These are phyloP conservation scores for Dichomitus squalens DNA, from an alignment of 1,284 basidiomycete species.

Conservation along the genomic window DNA sequence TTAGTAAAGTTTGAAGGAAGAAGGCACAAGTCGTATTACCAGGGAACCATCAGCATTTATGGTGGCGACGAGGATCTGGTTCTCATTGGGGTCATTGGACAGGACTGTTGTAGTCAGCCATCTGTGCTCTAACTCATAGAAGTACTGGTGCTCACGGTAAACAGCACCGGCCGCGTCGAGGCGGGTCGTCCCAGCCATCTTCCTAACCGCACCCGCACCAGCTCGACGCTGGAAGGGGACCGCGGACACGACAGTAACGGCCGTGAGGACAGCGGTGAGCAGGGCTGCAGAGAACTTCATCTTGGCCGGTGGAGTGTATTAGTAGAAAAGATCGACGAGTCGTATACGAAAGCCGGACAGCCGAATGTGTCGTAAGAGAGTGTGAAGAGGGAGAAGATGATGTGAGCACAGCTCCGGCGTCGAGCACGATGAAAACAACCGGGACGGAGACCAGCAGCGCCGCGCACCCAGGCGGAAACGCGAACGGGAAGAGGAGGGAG, in stretches of 20 bases:
- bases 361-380: constrained; percentile 5
- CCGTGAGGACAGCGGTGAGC: constrained; percentile 14
- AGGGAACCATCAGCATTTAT: constrained; percentile 25
- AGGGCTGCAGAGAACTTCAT: constrained; percentile 21
- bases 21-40: constrained; percentile 2
- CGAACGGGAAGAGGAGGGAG: background rate
- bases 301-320: constrained; percentile 6
- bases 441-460: constrained; percentile 4
- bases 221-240: constrained; percentile 14
- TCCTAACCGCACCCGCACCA: constrained; percentile 9
- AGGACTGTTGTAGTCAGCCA: constrained; percentile 17
- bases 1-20: background rate
- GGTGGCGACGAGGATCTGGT: constrained; percentile 24
- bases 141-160: constrained; percentile 12
- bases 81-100: constrained; percentile 27
- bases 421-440: background rate
- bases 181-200: constrained; percentile 10
- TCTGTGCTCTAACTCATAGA: background rate
- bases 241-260: constrained; percentile 12
- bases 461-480: constrained; percentile 19
- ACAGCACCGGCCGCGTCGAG: constrained; percentile 18
- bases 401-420: constrained; percentile 24
- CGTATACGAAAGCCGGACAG: background rate
- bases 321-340: constrained; percentile 7
- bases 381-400: constrained; percentile 13